Conservation (phyloP, 2,329 filamentous ascomycete species). For the Aureobasidium sp. region DNA sequence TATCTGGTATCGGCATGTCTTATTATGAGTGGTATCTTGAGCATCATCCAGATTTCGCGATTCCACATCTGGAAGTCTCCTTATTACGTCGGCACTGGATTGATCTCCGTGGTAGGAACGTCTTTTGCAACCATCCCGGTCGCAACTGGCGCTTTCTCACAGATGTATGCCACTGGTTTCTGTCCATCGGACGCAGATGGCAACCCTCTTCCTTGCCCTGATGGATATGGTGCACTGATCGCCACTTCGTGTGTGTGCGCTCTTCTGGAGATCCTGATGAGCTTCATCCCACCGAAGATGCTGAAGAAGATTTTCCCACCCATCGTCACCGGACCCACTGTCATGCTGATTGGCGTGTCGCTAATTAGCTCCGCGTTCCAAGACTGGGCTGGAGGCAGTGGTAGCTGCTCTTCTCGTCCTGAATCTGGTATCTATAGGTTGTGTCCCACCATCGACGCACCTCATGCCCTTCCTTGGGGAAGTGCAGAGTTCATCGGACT, state of each 20-base stretch:
- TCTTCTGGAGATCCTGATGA: constrained; percentile 62
- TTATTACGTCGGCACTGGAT: constrained; percentile 70
- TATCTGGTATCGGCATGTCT: constrained; percentile 74
- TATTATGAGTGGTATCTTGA: constrained; percentile 71
- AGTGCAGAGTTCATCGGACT: constrained; percentile 71
- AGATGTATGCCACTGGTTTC: constrained; percentile 72
- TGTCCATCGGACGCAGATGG: constrained; percentile 56
- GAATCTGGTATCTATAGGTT: constrained; percentile 50
- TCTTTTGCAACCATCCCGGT: constrained; percentile 72
- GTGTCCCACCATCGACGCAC: constrained; percentile 62
- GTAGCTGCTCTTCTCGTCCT: constrained; percentile 45
- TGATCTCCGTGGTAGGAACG: constrained; percentile 73
- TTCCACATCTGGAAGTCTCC: constrained; percentile 66
- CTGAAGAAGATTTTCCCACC: constrained; percentile 72
- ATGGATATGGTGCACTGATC: constrained; percentile 68
- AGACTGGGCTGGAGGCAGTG: constrained; percentile 71
- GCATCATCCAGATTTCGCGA: constrained; percentile 67
- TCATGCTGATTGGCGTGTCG: constrained; percentile 65
- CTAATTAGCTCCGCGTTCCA: constrained; percentile 66
- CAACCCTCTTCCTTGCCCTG: constrained; percentile 63
- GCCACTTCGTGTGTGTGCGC: constrained; percentile 52
- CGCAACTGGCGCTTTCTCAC: constrained; percentile 61
- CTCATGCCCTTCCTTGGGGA: constrained; percentile 68
- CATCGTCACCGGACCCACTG: constrained; percentile 62
- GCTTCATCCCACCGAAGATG: constrained; percentile 62